These are phyloP conservation scores for Laguncularia racemosa DNA, from an alignment of 345 rosid genomes.

Conservation along the genomic window DNA sequence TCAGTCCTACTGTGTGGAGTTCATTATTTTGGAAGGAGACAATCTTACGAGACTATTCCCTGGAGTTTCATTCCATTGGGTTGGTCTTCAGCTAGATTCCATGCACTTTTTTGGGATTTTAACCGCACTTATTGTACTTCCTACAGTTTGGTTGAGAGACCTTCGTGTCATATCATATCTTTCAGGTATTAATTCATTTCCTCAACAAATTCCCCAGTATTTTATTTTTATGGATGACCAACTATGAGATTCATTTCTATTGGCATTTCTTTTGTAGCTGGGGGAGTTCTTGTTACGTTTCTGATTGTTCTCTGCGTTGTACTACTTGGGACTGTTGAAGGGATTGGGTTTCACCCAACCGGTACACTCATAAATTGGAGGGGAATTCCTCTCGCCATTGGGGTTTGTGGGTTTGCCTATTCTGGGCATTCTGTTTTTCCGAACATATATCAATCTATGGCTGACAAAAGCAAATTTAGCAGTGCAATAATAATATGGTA, in stretches of 20 bases:
- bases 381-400: slow-evolving; percentile 82
- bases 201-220: neutral
- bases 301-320: slow-evolving; percentile 51
- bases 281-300: slow-evolving; percentile 72
- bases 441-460: slow-evolving; percentile 95
- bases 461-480: slow-evolving; percentile 70
- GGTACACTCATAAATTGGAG: slow-evolving; percentile 64
- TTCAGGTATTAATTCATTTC: slow-evolving; percentile 45
- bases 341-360: slow-evolving; percentile 70
- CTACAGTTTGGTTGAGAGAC: slow-evolving; percentile 82
- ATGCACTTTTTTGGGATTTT: slow-evolving; percentile 70
- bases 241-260: neutral
- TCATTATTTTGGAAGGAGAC: slow-evolving; percentile 90
- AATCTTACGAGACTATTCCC: slow-evolving; percentile 81
- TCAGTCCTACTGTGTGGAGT: slow-evolving; percentile 89
- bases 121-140: slow-evolving; percentile 64
- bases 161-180: slow-evolving; percentile 77
- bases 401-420: slow-evolving; percentile 76
- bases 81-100: slow-evolving; percentile 56
- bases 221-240: slow-evolving; percentile 4
- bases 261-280: slow-evolving; percentile 39
- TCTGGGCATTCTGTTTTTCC: slow-evolving; percentile 92
- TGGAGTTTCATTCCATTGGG: slow-evolving; percentile 54
- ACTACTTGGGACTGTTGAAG: slow-evolving; percentile 48
- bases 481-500: slow-evolving; percentile 61